Evolutionary conservation across 495 filamentous ascomycete genomes (phyloP).

Genomic region (Delitschia confertaspora): DNA sequence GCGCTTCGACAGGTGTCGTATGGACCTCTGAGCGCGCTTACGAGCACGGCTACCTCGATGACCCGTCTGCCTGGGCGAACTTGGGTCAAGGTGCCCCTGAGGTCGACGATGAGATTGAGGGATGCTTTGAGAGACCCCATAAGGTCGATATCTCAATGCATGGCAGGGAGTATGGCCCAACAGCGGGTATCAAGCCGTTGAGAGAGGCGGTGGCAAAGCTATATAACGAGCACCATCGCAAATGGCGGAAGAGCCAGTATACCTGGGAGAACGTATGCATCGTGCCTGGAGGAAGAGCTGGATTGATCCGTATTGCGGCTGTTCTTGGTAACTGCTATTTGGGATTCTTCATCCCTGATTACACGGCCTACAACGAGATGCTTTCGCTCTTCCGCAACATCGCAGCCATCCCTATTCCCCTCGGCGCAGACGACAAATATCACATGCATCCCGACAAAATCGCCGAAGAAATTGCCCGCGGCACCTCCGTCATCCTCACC

Average conservation of each 20-base stretch:
- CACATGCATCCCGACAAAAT: constrained; percentile 90
- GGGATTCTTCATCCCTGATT: constrained; percentile 44
- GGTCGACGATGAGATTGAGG: constrained; percentile 84
- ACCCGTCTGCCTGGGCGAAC: constrained; percentile 81
- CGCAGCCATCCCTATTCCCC: constrained; percentile 78
- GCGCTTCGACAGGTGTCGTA: constrained; percentile 48
- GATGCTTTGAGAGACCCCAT: constrained; percentile 81
- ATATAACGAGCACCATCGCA: constrained; percentile 86
- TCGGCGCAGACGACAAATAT: constrained; percentile 75
- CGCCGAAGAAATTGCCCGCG: constrained; percentile 78
- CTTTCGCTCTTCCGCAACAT: constrained; percentile 87
- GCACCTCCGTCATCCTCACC: constrained; percentile 70
- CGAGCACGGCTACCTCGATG: constrained; percentile 52
- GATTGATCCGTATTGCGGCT: constrained; percentile 87
- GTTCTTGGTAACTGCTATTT: constrained; percentile 88
- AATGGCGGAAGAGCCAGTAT: constrained; percentile 83
- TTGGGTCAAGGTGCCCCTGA: constrained; percentile 92
- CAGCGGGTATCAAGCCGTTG: constrained; percentile 84
- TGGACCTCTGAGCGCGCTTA: constrained; percentile 38
- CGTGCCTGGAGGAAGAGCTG: constrained; percentile 86
- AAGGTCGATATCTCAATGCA: constrained; percentile 65
- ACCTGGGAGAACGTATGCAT: constrained; percentile 98
- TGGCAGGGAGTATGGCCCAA: constrained; percentile 85
- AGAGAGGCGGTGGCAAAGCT: constrained; percentile 82
- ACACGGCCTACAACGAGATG: constrained; percentile 93